Evolutionary conservation across 331 rosid species (phyloP).

Genomic region (Malus hybrid): DNA sequence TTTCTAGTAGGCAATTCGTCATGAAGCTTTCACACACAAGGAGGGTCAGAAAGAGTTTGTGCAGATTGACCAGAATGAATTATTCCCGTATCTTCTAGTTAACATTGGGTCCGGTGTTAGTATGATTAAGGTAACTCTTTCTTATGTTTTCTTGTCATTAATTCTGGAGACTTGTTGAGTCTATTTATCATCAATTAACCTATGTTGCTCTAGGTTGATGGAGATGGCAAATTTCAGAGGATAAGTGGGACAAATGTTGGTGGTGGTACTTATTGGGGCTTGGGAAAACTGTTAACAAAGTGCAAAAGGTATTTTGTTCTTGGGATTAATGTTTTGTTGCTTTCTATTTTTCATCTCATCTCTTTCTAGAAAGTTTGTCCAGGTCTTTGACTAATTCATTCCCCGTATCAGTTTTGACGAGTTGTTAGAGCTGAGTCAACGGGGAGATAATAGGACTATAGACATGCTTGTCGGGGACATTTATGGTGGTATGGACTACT

Average conservation of each 20-base stretch:
- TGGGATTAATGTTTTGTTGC: not conserved
- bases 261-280: constrained; percentile 95
- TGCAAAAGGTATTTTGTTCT: constrained; percentile 49
- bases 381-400: constrained; percentile 20
- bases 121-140: constrained; percentile 62
- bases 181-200: constrained; percentile 15
- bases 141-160: constrained; percentile 9
- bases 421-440: constrained; percentile 83
- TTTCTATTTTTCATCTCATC: not conserved
- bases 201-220: constrained; percentile 60
- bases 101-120: constrained; percentile 96
- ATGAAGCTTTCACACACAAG: constrained; percentile 93
- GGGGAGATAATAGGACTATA: constrained; percentile 72
- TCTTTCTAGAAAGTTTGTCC: constrained; percentile 7
- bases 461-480: constrained; percentile 99
- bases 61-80: constrained; percentile 71
- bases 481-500: constrained; percentile 89
- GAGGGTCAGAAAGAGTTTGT: constrained; percentile 83
- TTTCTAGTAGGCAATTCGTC: constrained; percentile 91
- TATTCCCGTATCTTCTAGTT: constrained; percentile 89
- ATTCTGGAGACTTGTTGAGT: not conserved
- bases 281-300: constrained; percentile 84
- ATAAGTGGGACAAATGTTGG: constrained; percentile 96
- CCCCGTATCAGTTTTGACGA: constrained; percentile 66
- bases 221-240: constrained; percentile 84